phyloP scores from a whole-genome alignment of 495 filamentous ascomycete genomes.

The Aspergillus nanangensis region DNA sequence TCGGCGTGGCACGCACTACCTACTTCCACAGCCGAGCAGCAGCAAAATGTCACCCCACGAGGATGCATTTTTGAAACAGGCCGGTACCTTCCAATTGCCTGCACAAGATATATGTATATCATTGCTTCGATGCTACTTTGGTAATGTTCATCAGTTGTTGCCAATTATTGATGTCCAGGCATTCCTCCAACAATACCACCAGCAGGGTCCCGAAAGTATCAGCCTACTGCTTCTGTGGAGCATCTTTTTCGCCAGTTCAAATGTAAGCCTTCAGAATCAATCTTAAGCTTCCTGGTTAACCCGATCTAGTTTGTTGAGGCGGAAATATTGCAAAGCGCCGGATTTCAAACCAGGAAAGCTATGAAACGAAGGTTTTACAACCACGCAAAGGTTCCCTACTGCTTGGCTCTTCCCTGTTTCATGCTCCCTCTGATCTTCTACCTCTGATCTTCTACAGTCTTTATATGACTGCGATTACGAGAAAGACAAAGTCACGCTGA shows the following conservation, averaged over 20 bases:
- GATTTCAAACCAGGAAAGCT: not conserved
- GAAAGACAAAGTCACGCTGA: conserved; percentile 1
- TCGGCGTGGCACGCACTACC: too few species aligned
- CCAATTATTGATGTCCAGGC: not conserved
- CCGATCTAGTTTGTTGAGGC: not conserved
- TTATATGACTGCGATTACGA: conserved; percentile 6
- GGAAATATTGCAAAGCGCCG: not conserved
- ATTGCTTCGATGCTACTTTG: too few species aligned
- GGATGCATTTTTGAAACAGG: too few species aligned
- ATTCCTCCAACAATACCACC: not conserved
- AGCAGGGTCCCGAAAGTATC: not conserved
- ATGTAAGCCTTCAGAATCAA: not conserved
- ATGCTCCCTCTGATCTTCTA: too few species aligned
- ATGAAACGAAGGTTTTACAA: conserved; percentile 5
- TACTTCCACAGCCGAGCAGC: too few species aligned
- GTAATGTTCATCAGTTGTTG: conserved; percentile 5
- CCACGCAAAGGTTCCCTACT: conserved; percentile 4
- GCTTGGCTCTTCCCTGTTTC: too few species aligned
- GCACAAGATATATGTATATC: too few species aligned
- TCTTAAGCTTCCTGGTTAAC: not conserved
- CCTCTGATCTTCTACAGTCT: not conserved
- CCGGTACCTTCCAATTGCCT: too few species aligned
- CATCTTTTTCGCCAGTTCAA: conserved; percentile 3
- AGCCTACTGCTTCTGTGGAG: conserved; percentile 5
- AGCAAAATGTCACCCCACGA: too few species aligned